A percentile compares a stretch with the other conserved stretches of the same genome.
These are phyloP conservation scores for Ascochyta fabae DNA, from an alignment of 2,329 filamentous ascomycete genomes.

Conservation along the genomic window DNA sequence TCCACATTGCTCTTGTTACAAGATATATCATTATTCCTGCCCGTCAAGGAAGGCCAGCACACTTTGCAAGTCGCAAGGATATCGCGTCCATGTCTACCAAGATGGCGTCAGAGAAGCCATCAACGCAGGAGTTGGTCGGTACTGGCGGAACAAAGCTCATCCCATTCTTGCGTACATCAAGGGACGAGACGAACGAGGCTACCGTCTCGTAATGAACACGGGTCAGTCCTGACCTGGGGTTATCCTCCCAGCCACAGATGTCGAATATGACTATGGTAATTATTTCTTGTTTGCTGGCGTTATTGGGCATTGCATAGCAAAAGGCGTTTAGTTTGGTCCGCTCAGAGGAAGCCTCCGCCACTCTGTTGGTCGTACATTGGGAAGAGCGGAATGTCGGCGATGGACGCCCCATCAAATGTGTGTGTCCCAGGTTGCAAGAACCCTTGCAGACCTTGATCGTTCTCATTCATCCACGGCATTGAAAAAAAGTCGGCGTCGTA, in stretches of 20 bases:
- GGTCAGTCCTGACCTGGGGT: neutral
- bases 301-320: neutral
- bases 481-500: slow-evolving; percentile 43
- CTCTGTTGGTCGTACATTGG: slow-evolving; percentile 39
- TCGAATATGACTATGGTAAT: neutral
- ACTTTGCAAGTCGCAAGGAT: slow-evolving; percentile 41
- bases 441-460: slow-evolving; percentile 39
- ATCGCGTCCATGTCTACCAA: slow-evolving; percentile 56
- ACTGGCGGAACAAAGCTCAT: slow-evolving; percentile 62
- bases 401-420: slow-evolving; percentile 35
- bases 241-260: neutral
- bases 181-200: slow-evolving; percentile 58
- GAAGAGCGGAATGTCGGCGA: slow-evolving; percentile 42
- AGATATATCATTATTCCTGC: slow-evolving; percentile 59
- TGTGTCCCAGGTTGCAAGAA: slow-evolving; percentile 42
- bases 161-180: slow-evolving; percentile 59
- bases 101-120: slow-evolving; percentile 38
- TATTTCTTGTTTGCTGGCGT: neutral
- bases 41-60: slow-evolving; percentile 32
- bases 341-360: slow-evolving; percentile 18
- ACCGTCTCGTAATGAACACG: slow-evolving; percentile 24
- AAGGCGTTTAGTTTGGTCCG: slow-evolving; percentile 1
- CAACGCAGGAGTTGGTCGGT: slow-evolving; percentile 52
- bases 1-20: slow-evolving; percentile 61
- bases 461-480: slow-evolving; percentile 39